Percentiles rank a stretch among this genome's conserved stretches.
Conservation (phyloP, 2,329 filamentous ascomycete species). For the Pseudofabraea citricarpa region DNA sequence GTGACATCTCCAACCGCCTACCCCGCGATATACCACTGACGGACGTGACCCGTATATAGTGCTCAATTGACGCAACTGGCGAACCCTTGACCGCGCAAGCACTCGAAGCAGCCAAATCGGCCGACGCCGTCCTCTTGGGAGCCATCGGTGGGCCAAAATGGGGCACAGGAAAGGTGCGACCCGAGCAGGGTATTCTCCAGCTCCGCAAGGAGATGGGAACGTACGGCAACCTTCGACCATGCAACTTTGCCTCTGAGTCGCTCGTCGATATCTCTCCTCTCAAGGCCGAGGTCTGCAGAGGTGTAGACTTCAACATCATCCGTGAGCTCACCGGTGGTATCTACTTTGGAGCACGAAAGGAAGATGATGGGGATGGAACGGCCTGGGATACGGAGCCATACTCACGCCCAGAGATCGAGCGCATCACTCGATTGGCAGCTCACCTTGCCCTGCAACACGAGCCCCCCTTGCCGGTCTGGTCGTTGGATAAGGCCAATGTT, state of each 20-base stretch:
- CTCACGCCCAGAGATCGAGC: conserved; percentile 78
- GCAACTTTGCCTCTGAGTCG: conserved; percentile 86
- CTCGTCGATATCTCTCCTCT: conserved; percentile 83
- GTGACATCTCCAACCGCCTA: conserved; percentile 31
- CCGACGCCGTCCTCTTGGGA: conserved; percentile 86
- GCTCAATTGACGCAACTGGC: conserved; percentile 81
- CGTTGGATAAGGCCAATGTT: conserved; percentile 94
- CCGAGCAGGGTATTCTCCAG: conserved; percentile 85
- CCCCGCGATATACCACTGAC: too few species aligned
- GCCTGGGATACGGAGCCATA: conserved; percentile 88
- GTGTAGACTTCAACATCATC: conserved; percentile 88
- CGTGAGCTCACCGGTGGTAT: conserved; percentile 90
- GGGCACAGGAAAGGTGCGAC: conserved; percentile 82
- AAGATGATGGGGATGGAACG: conserved; percentile 67
- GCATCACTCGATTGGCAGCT: conserved; percentile 76
- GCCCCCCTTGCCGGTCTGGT: conserved; percentile 76
- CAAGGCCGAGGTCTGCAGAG: conserved; percentile 78
- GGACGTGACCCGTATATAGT: too few species aligned
- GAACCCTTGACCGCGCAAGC: conserved; percentile 77
- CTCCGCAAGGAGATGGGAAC: conserved; percentile 92
- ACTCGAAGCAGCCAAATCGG: conserved; percentile 74
- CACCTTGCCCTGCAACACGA: conserved; percentile 73
- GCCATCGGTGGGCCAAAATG: conserved; percentile 97
- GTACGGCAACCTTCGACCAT: conserved; percentile 93
- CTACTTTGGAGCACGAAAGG: conserved; percentile 88